Conservation (phyloP, 257 asterid species). For the Salvia hispanica region DNA sequence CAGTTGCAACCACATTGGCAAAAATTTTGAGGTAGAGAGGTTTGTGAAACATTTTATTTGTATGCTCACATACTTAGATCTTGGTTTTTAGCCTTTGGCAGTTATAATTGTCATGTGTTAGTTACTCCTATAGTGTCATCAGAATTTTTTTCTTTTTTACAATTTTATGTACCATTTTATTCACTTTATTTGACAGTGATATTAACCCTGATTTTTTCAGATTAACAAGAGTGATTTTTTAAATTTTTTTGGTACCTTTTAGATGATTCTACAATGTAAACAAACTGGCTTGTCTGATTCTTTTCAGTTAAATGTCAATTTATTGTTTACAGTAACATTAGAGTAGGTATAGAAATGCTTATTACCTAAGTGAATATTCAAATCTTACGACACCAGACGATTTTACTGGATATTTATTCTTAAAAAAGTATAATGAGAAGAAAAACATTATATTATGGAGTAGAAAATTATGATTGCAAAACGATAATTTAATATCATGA, state of each 20-base stretch:
- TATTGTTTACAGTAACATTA: no score
- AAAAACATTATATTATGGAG: no score
- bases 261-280: no score
- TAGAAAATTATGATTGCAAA: no score
- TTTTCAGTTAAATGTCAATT: no score
- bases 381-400: no score
- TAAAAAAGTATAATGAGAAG: no score
- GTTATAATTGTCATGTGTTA: not conserved
- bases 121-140: not conserved
- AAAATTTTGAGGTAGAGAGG: not conserved
- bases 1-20: not conserved
- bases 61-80: slow-evolving; percentile 1
- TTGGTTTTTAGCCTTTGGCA: slow-evolving; percentile 14
- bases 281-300: no score
- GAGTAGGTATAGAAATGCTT: no score
- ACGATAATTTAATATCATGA: no score
- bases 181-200: not conserved
- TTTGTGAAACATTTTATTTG: not conserved
- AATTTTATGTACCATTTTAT: not conserved
- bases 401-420: no score
- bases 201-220: slow-evolving; percentile 1
- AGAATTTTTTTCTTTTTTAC: not conserved
- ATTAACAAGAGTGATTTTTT: not conserved
- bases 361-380: no score
- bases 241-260: not conserved